Conservation (phyloP, 202 grass and related monocot genomes). For the Bolboschoenoplectus hybrid region DNA sequence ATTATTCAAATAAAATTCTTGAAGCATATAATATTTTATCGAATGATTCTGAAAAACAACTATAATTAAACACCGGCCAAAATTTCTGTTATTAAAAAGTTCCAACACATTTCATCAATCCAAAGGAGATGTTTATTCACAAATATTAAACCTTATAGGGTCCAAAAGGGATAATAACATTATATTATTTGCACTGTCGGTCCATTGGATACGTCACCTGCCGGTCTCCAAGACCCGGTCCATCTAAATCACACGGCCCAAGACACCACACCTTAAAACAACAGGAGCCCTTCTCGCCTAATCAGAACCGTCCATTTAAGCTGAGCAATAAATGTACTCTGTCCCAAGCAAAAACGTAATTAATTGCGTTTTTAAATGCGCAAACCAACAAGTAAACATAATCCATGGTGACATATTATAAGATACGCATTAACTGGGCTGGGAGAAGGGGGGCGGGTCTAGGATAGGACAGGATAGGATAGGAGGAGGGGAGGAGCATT, state of each 20-base stretch:
- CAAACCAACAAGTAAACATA: neutral
- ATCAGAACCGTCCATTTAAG: neutral
- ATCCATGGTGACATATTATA: constrained; percentile 29
- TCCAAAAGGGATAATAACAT: too few species aligned
- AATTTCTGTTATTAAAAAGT: too few species aligned
- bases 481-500: neutral
- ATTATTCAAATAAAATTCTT: too few species aligned
- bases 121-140: too few species aligned
- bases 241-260: neutral
- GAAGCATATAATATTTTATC: too few species aligned
- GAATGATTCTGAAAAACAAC: too few species aligned
- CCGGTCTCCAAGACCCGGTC: neutral
- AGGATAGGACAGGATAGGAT: too few species aligned
- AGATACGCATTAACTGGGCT: constrained; percentile 31
- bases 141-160: too few species aligned
- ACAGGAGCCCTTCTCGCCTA: neutral
- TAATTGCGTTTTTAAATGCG: constrained; percentile 20
- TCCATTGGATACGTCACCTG: too few species aligned
- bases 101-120: too few species aligned
- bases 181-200: too few species aligned
- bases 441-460: neutral
- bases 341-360: neutral
- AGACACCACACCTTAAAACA: neutral
- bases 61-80: too few species aligned
- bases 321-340: neutral